Base-by-base conservation (phyloP, 768 basidiomycete species). In the Psilocybe azurescens region DNA sequence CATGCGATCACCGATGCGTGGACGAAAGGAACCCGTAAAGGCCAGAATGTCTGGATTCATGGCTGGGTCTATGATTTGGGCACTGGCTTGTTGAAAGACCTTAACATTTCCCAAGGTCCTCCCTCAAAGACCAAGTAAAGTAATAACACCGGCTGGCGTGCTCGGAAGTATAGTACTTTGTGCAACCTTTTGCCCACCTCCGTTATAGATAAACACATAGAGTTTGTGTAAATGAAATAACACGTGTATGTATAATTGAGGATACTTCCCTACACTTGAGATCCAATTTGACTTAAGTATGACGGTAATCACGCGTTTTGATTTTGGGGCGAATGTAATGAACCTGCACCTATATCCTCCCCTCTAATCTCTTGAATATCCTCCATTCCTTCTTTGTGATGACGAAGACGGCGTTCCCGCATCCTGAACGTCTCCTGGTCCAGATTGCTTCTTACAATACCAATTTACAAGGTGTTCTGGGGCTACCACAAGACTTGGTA, bases 381-480 rank as follows among this genome's bases (percentile, higher is more conserved):
- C 36, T 41, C 47, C 30, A 46, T 16, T 38, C 36, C 11, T 51
- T 39, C 18, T 24, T 28, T 20, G 36, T 53, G 30, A 63, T 65
- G 62, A 56, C n/a, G 56, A 36, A 62, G 46, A 32, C 53, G 36
- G 29, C 53, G 11, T n/a, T 47, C 50, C 29, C 54, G 29, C 61
- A 66, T 41, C 38, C 68, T 13, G 76, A 76, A 60, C 78, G 75
- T 18, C 70, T 89, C 20, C 77, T 92, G 57, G 88, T 94, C 5
- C 93, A 94, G 69, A 88, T 94, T 57, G 91, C 91, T 10, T 88
- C 93, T 3, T 97, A 95, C 79, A 97, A 97, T 72, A 94, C 94
- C 5, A 95, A 95, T 70, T 80, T 96, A 6, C 94, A 95, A 74
- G 91, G 89, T 5, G 81, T 86, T 16, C 75, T 79, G 29, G 90